Base-by-base conservation (phyloP, 495 filamentous ascomycete species). In the Cryomyces minteri region DNA sequence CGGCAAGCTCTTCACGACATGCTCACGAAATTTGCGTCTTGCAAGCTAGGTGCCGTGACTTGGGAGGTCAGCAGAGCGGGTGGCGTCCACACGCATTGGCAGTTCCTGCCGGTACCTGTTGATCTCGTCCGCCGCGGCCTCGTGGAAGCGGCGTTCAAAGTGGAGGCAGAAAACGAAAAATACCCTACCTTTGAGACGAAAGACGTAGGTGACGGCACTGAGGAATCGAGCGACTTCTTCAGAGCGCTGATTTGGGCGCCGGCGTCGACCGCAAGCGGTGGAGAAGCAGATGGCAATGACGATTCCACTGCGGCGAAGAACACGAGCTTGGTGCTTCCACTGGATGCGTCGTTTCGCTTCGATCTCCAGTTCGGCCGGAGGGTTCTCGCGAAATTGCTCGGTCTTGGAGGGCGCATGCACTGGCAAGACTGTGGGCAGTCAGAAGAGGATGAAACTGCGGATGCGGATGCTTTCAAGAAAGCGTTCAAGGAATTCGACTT, bases 401-500 rank as follows among this genome's bases (percentile, higher is more conserved):
- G 73, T 7, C 58, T 94, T 45, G 82, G 88, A 58, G 60, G 73
- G 29, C 64, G 87, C 14, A 65, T 76, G 39, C 65, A 84, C 44
- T 98, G 90, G 90, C 72, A 73, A 57, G 77, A 90, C 49, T 88
- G 86, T 53, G 72, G 65, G 11, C 85, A 95, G 68, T 68, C 73
- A 2, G 64, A 79, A 49, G 72, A 68, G 25, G 84, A 94, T 53
- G 90, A 98, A 62, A 71, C 67, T 41, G 67, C 69, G 31, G 87
- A 95, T 59, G 83, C 79, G n/a, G 70, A 72, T 44, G 73, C 69
- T 29, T 93, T 95, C 54, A 85, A 88, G 59, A 68, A 70, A 46
- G 82, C 77, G n/a, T 98, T 93, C 52, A 78, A 83, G 61, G 67
- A 72, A 40, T 93, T 79, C 72, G 85, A 96, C 65, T 94, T 94